phyloP scores from a whole-genome alignment of 306 rosid species.

The Cucurbita ficifolia region DNA sequence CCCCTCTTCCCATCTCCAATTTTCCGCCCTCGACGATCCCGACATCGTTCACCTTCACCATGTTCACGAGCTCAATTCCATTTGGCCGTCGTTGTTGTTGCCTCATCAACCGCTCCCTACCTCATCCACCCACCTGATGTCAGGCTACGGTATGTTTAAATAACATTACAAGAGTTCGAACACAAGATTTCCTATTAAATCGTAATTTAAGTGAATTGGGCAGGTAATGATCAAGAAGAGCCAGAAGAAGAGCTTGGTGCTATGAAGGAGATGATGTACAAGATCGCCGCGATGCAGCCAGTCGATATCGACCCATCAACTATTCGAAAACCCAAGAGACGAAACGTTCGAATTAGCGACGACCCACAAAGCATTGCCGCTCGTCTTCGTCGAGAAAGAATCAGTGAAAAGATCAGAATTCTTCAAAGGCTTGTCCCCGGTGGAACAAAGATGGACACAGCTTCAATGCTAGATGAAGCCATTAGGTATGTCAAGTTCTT shows the following conservation, averaged over 20 bases:
- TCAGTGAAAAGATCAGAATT: conserved; percentile 75
- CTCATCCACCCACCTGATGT: not conserved
- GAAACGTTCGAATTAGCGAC: conserved; percentile 84
- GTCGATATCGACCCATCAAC: conserved; percentile 86
- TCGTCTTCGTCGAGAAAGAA: conserved; percentile 75
- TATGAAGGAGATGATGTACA: conserved; percentile 96
- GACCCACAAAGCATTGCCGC: conserved; percentile 95
- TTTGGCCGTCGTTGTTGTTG: not conserved
- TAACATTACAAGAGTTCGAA: not conserved
- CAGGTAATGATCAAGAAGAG: not conserved
- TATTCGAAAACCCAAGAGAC: conserved; percentile 51
- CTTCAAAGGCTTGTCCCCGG: conserved; percentile 92
- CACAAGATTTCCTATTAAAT: not conserved
- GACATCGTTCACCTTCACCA: not conserved
- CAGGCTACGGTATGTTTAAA: not conserved
- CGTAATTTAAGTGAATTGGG: not conserved
- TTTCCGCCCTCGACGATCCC: not conserved
- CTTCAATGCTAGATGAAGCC: conserved; percentile 94
- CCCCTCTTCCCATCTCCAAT: not conserved
- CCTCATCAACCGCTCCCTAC: not conserved
- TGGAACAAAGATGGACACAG: conserved; percentile 90
- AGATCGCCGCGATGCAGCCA: conserved; percentile 87
- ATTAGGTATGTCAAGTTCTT: conserved; percentile 81
- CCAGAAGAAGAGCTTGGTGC: conserved; percentile 69
- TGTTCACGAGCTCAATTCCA: not conserved